Base-by-base conservation (phyloP, 345 rosid genomes). In the Schrenkiella parvula region DNA sequence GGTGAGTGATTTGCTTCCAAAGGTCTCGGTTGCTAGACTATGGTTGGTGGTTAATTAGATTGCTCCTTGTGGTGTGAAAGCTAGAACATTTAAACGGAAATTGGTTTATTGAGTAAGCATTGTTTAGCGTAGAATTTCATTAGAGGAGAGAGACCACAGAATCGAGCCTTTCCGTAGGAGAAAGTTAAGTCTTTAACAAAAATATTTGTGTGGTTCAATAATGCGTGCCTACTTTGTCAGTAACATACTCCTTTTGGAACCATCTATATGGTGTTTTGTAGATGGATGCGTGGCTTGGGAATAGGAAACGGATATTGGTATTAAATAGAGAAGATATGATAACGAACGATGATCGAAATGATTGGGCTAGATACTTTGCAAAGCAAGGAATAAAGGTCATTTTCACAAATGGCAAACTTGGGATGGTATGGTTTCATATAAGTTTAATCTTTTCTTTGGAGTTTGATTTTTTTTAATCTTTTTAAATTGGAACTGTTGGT, bases 281-380 rank as follows among this genome's bases (percentile, higher is more conserved):
- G 95, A 89, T 93, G 95, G 98, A 88, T 15, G 78, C 86, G 2
- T 93, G 98, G 96, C 93, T 93, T 73, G 96, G 96, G 29, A 91
- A 87, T 85, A 86, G 95, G 87, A 93, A 85, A 76, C 84, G 88
- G 68, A 82, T 90, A 78, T 79, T 93, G 78, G 97, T 93, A 29
- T 79, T 93, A 72, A 93, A 93, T 63, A 82, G 97, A 74, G 97
- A 90, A 83, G 98, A 93, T 79, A 93, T 90, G 97, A 86, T 90
- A 80, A 87, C 96, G 31, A 86, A 80, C 38, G 88, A 71, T 26
- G 97, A 90, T 70, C 83, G 97, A 72, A 89, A 93, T 84, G 90
- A 95, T 65, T 93, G 98, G 98, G 96, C 97, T 18, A 81, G 84
- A 79, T 91, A 89, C 81, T 93, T 86, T 78, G 73, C 95, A 14